phyloP scores from a whole-genome alignment of 768 basidiomycete species.

The Fistulinella prunicolor region DNA sequence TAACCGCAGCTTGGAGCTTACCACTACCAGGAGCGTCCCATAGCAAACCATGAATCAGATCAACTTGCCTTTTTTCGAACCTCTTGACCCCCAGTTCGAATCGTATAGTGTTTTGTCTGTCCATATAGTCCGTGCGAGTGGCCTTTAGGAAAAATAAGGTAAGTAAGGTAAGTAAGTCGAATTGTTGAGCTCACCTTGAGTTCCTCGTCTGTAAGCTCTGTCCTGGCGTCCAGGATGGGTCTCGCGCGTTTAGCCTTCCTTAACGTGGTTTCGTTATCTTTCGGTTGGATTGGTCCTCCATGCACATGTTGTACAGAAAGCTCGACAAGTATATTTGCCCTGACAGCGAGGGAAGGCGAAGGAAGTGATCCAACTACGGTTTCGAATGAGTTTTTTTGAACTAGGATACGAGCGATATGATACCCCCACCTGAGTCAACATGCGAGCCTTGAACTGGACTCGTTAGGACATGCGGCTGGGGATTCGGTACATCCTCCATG shows the following conservation, averaged over 20 bases:
- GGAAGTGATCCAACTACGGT: slow-evolving; percentile 4
- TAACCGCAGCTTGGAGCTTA: slow-evolving; percentile 34
- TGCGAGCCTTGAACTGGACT: slow-evolving; percentile 1
- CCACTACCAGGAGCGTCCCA: slow-evolving; percentile 65
- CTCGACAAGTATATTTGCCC: background rate
- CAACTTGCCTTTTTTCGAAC: slow-evolving; percentile 51
- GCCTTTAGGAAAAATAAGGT: slow-evolving; percentile 34
- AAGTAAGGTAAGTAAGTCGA: background rate
- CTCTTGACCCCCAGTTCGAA: slow-evolving; percentile 51
- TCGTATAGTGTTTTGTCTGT: slow-evolving; percentile 55
- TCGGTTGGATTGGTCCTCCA: background rate
- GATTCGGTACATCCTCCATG: background rate
- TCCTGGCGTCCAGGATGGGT: slow-evolving; percentile 65
- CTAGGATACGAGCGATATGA: background rate
- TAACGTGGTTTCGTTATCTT: slow-evolving; percentile 1
- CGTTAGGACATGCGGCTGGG: background rate
- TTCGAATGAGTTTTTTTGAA: background rate
- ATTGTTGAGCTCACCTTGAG: slow-evolving; percentile 49
- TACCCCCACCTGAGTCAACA: slow-evolving; percentile 7
- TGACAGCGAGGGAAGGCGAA: slow-evolving; percentile 2
- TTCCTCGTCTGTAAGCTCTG: slow-evolving; percentile 80
- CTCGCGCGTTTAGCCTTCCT: slow-evolving; percentile 51
- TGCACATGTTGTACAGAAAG: too few species aligned
- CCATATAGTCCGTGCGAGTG: slow-evolving; percentile 64
- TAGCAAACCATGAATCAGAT: slow-evolving; percentile 58